Conservation (phyloP, 495 filamentous ascomycete species). For the Aspergillus asperescens region DNA sequence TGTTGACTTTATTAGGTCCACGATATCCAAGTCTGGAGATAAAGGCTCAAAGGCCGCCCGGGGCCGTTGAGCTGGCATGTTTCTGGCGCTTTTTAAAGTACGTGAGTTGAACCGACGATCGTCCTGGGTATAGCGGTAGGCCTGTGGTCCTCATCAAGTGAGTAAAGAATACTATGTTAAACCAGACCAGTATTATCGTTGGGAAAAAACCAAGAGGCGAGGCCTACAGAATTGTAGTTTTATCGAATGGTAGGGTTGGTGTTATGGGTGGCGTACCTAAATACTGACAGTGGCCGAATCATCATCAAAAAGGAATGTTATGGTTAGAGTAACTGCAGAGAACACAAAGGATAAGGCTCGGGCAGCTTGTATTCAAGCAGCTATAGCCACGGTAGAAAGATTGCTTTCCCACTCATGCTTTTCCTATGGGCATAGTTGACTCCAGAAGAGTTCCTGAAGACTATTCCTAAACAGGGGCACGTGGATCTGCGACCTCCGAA, state of each 20-base stretch:
- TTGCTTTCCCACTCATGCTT: not conserved
- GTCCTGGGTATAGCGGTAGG: not conserved
- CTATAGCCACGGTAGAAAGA: not conserved
- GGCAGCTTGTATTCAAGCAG: not conserved
- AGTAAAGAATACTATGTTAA: not conserved
- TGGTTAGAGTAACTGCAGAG: not conserved
- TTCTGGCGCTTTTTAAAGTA: not conserved
- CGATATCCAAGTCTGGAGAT: slow-evolving; percentile 72
- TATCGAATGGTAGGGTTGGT: not conserved
- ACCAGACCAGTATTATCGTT: not conserved
- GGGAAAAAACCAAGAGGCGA: not conserved
- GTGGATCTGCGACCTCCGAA: not conserved
- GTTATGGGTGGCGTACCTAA: not conserved
- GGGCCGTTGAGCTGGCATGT: slow-evolving; percentile 64
- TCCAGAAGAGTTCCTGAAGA: not conserved
- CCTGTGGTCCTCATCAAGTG: not conserved
- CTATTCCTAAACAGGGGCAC: not conserved
- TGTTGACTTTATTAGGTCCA: slow-evolving; percentile 63
- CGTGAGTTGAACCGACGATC: not conserved
- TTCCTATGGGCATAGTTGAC: too few relatives aligned
- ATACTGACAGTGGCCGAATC: not conserved
- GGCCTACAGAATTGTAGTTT: not conserved
- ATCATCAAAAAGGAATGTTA: not conserved
- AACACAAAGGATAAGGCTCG: not conserved
- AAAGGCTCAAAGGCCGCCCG: slow-evolving; percentile 77